Evolutionary conservation across 2,329 filamentous ascomycete genomes (phyloP).

Genomic region (Colletotrichum australisinense): DNA sequence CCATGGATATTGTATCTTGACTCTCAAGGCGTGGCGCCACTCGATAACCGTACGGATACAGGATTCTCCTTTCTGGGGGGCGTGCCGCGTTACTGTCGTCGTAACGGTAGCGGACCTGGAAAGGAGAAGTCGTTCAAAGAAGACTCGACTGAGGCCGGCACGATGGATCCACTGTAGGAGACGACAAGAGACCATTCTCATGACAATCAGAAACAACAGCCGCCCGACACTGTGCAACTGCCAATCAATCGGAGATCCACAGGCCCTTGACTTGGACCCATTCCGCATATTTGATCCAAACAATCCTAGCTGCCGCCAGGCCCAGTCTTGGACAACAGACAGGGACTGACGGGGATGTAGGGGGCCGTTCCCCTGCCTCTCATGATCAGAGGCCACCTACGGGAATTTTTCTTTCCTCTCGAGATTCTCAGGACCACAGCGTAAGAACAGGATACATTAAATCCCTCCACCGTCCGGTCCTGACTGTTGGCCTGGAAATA

Average conservation of each 20-base stretch:
- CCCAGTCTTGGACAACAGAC: conserved; percentile 28
- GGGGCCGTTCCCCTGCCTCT: conserved; percentile 20
- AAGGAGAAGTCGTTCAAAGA: conserved; percentile 34
- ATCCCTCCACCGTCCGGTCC: conserved; percentile 23
- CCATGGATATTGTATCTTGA: neutral
- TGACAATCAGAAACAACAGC: conserved; percentile 35
- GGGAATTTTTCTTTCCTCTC: conserved; percentile 22
- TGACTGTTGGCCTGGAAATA: conserved; percentile 5
- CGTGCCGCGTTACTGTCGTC: neutral
- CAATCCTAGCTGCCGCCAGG: conserved; percentile 35
- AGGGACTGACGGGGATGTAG: conserved; percentile 28
- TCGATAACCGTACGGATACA: neutral
- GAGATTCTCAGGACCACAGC: conserved; percentile 27
- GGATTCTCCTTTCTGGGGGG: neutral
- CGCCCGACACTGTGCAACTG: conserved; percentile 25
- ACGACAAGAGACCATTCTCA: conserved; percentile 15
- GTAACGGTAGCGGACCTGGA: neutral
- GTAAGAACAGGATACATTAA: conserved; percentile 24
- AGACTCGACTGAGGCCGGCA: conserved; percentile 30
- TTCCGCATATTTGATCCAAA: conserved; percentile 34
- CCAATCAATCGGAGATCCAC: conserved; percentile 35
- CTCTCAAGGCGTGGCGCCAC: conserved; percentile 12
- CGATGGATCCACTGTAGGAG: conserved; percentile 15
- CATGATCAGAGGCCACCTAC: conserved; percentile 12
- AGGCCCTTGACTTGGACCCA: conserved; percentile 23